Percentiles rank a stretch among this genome's conserved stretches.
phyloP scores from a whole-genome alignment of 306 rosid genomes.

The Purshia tridentata region DNA sequence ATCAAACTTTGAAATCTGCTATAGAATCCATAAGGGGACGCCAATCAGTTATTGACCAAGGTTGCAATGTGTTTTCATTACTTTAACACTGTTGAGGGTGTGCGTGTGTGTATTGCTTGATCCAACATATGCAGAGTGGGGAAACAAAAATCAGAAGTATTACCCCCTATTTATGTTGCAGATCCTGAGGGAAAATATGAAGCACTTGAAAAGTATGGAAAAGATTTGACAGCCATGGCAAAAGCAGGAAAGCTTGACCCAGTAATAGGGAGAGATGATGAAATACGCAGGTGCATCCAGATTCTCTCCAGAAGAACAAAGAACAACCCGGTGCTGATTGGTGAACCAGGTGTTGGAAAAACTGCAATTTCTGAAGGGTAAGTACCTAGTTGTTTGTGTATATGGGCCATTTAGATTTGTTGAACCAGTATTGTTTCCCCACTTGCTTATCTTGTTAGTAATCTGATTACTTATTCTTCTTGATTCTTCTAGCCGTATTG shows the following conservation, averaged over 20 bases:
- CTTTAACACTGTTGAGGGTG: constrained; percentile 3
- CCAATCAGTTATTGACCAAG: constrained; percentile 96
- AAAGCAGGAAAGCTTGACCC: constrained; percentile 95
- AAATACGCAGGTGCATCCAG: constrained; percentile 98
- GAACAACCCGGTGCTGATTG: constrained; percentile 95
- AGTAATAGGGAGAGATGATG: constrained; percentile 98
- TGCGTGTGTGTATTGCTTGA: neutral
- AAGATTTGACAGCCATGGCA: constrained; percentile 97
- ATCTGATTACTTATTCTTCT: neutral
- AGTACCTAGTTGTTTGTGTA: constrained; percentile 22
- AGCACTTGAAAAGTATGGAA: constrained; percentile 92
- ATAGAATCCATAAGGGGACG: constrained; percentile 86
- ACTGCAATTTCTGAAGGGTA: constrained; percentile 99
- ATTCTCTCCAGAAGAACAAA: constrained; percentile 98
- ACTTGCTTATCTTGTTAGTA: neutral
- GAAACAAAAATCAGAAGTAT: neutral
- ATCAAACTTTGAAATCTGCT: constrained; percentile 67
- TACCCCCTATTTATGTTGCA: constrained; percentile 29
- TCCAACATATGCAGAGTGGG: neutral
- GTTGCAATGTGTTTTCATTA: constrained; percentile 33
- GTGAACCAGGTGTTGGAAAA: constrained; percentile 99
- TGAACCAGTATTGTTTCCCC: neutral
- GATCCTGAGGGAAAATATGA: constrained; percentile 99
- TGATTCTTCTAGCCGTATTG: neutral
- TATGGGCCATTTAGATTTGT: neutral